phyloP scores from a whole-genome alignment of 164 flowering plant species.

The Santalum album region DNA sequence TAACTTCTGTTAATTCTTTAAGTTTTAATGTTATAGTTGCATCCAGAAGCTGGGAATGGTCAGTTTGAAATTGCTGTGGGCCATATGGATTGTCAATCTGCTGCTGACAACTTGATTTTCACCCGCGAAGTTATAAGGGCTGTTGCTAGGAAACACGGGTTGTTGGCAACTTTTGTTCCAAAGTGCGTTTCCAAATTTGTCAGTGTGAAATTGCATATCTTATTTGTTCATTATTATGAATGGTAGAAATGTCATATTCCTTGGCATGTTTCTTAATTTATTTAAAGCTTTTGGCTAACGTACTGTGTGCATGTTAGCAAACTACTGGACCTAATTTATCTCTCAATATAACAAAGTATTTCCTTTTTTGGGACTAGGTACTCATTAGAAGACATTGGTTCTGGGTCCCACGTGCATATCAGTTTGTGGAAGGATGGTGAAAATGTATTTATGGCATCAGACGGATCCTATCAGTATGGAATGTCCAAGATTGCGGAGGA shows the following conservation, averaged over 20 bases:
- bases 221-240: too few relatives aligned
- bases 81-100: constrained; percentile 41
- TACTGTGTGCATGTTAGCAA: too few relatives aligned
- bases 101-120: constrained; percentile 81
- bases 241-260: too few relatives aligned
- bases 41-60: constrained; percentile 91
- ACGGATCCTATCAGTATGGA: constrained; percentile 47
- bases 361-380: constrained; percentile 33
- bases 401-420: constrained; percentile 92
- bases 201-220: background rate
- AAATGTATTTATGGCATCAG: constrained; percentile 73
- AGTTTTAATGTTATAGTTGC: constrained; percentile 40
- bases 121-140: constrained; percentile 78
- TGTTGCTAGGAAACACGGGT: constrained; percentile 77
- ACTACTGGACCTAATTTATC: too few relatives aligned
- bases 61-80: constrained; percentile 78
- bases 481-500: constrained; percentile 73
- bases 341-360: background rate
- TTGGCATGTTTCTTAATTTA: too few relatives aligned
- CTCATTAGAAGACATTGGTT: constrained; percentile 66
- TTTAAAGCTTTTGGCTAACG: too few relatives aligned
- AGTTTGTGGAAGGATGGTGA: constrained; percentile 76
- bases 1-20: constrained; percentile 4
- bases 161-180: constrained; percentile 87
- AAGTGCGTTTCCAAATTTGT: constrained; percentile 48